Conservation (phyloP, 768 basidiomycete genomes). For the Leccinellum albellum region DNA sequence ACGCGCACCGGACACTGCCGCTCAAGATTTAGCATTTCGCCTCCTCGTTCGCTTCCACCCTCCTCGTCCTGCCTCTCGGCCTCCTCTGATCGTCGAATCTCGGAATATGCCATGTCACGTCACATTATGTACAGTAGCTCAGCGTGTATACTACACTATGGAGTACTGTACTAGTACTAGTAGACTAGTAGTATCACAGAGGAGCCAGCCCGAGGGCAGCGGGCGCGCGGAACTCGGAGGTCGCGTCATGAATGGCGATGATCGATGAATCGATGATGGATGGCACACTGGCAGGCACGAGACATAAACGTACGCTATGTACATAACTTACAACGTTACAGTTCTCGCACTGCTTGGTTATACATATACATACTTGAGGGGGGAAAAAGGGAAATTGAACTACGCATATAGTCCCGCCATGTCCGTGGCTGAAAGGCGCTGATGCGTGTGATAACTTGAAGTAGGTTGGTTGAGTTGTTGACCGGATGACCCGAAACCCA, state of each 20-base stretch:
- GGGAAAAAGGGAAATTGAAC: neutral
- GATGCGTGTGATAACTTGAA: neutral
- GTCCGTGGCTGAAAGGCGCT: neutral
- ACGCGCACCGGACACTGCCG: neutral
- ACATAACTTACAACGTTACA: neutral
- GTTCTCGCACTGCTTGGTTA: neutral
- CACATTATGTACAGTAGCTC: too few species aligned
- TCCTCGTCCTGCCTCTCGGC: neutral
- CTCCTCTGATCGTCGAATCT: neutral
- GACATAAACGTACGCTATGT: neutral
- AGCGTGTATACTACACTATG: neutral
- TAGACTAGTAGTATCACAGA: neutral
- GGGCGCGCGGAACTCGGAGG: neutral
- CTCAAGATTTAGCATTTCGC: neutral
- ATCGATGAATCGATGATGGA: too few species aligned
- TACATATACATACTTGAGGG: neutral
- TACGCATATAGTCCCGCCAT: neutral
- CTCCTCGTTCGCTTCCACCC: neutral
- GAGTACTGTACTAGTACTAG: neutral
- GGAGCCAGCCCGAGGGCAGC: neutral
- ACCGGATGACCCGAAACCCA: neutral
- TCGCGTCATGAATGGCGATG: neutral
- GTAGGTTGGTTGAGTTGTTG: neutral
- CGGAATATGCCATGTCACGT: neutral
- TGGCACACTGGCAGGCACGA: neutral